Base-by-base conservation (phyloP, 1,284 basidiomycete species). In the Ustilago cynodontis region DNA sequence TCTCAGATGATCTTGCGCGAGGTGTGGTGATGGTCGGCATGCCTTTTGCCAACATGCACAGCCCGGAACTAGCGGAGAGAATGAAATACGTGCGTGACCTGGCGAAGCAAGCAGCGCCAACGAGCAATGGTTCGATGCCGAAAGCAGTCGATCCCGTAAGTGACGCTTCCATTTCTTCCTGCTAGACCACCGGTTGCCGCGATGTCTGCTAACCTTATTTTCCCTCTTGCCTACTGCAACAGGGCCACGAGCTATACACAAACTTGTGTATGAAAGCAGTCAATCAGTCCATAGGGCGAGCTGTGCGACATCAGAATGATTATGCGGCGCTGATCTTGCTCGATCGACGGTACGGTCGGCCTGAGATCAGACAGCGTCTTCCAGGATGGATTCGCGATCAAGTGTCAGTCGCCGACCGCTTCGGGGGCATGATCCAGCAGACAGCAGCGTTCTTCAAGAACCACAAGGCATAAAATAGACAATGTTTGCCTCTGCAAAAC, bases 271-370 rank as follows among this genome's bases (percentile, higher is more conserved):
- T 98, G 94, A 93, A 94, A 58, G 89, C 95, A 0, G 95, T 98
- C 47, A 99, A 99, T 87, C 96, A 99, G 86, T 94, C 93, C 63
- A 98, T 99, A 71, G 95, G 95, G 92, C 67, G 84, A n/a, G 83
- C 84, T 11, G 85, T 86, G 16, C 82, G 84, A 1, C 83, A 86
- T 58, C 57, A 73, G 20, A 68, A 78, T 53, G 84, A 86, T 63
- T 84, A 81, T 56, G 83, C 84, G 1, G 76, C 77, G 14, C 74
- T 86, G 11, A 77, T 86, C 26, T 68, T 86, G 9, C 73, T 86
- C 28, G 84, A 86, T 61, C 58, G 63, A 18, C 65, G 84, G 11
- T 86, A 80, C 56, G 71, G 52, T 8, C 75, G 83, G 7, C 24
- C 65, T 16, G 81, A 85, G 37, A 84, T 85, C 45, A 43, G 50